Percentiles rank a stretch among this genome's conserved stretches.
phyloP scores from a whole-genome alignment of 2,329 filamentous ascomycete genomes.

The Claviceps spartinae region DNA sequence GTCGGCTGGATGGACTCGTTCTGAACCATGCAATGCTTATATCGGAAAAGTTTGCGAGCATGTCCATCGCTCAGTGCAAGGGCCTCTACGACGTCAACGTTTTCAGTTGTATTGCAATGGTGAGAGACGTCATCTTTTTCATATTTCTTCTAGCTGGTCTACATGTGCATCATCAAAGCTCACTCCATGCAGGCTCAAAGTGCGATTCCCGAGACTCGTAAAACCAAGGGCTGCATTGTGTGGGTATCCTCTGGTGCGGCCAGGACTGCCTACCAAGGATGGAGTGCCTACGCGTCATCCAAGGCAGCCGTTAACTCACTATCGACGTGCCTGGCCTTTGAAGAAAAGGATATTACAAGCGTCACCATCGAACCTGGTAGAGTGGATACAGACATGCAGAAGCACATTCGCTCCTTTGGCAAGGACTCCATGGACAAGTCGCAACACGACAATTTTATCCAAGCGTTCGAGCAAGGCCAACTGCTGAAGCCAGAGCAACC shows the following conservation, averaged over 20 bases:
- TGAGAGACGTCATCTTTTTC: background rate
- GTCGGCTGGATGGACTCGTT: constrained; percentile 64
- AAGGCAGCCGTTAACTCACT: constrained; percentile 80
- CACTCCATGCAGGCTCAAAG: constrained; percentile 47
- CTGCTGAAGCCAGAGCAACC: constrained; percentile 74
- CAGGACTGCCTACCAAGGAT: constrained; percentile 49
- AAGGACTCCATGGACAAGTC: constrained; percentile 34
- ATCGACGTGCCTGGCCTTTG: constrained; percentile 54
- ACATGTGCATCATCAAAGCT: background rate
- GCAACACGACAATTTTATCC: constrained; percentile 54
- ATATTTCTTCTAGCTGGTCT: background rate
- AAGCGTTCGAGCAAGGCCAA: constrained; percentile 54
- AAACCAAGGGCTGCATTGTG: constrained; percentile 56
- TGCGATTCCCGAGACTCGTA: constrained; percentile 54
- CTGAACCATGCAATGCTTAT: constrained; percentile 76
- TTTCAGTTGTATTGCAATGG: constrained; percentile 68
- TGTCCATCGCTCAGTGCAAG: constrained; percentile 61
- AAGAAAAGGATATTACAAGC: constrained; percentile 64
- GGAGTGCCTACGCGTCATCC: constrained; percentile 69
- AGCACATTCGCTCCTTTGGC: constrained; percentile 55
- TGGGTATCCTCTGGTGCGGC: constrained; percentile 74
- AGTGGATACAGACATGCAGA: constrained; percentile 84
- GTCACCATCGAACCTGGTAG: constrained; percentile 66
- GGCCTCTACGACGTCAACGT: constrained; percentile 70
- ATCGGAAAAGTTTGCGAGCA: constrained; percentile 59